Conservation (phyloP, 495 filamentous ascomycete species). For the Aspergillus sclerotiicarbonarius region DNA sequence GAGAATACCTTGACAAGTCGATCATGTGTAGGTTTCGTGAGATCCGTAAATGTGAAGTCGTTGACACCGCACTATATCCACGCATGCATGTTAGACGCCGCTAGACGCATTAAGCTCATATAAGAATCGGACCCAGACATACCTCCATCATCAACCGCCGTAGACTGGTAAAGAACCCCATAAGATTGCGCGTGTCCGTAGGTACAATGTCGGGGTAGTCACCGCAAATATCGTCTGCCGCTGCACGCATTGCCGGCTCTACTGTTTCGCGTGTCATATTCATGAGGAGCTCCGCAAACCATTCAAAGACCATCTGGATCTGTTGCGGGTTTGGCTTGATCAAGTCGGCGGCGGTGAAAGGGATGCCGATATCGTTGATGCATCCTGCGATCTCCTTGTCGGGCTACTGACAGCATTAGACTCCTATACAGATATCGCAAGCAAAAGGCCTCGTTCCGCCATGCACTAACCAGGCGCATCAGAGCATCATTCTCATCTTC, state of each 20-base stretch:
- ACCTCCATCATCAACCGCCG: constrained; percentile 73
- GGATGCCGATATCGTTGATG: constrained; percentile 92
- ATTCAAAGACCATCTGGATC: constrained; percentile 95
- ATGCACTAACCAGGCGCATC: constrained; percentile 70
- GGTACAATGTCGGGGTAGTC: constrained; percentile 79
- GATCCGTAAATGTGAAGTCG: constrained; percentile 88
- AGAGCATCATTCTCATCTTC: constrained; percentile 81
- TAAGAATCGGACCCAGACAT: constrained; percentile 2
- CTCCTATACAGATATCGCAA: constrained; percentile 4
- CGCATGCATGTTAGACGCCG: constrained; percentile 5
- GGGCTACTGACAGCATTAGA: constrained; percentile 41
- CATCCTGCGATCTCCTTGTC: constrained; percentile 93
- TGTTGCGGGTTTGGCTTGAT: constrained; percentile 90
- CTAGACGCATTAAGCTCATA: not conserved
- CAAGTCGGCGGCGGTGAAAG: constrained; percentile 82
- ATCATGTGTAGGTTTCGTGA: constrained; percentile 83
- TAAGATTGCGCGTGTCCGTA: constrained; percentile 80
- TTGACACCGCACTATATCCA: constrained; percentile 69
- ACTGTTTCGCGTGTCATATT: constrained; percentile 87
- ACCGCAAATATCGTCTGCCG: constrained; percentile 79
- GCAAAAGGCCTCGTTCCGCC: not conserved
- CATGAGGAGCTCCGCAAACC: constrained; percentile 91
- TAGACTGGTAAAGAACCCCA: constrained; percentile 87
- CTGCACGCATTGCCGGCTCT: constrained; percentile 90
- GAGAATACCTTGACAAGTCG: constrained; percentile 89